A percentile compares a stretch with the other conserved stretches of the same genome.
These are phyloP conservation scores for Boechera retrofracta DNA, from an alignment of 345 rosid genomes.

Conservation along the genomic window DNA sequence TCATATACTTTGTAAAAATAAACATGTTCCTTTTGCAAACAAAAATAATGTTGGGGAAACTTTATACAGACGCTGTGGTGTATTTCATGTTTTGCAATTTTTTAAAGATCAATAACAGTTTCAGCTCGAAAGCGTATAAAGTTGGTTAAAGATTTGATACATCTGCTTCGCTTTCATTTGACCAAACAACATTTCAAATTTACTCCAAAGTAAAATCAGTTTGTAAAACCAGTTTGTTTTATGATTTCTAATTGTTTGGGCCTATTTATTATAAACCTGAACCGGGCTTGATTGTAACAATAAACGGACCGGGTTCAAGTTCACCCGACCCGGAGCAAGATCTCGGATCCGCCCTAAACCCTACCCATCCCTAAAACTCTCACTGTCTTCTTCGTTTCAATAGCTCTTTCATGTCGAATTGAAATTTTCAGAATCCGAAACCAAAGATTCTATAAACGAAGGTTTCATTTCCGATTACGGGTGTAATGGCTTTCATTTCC, in stretches of 20 bases:
- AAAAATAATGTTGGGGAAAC: no score
- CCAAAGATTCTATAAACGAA: background rate
- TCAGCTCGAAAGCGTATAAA: no score
- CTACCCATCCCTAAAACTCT: conserved; percentile 19
- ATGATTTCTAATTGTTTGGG: background rate
- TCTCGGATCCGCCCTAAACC: conserved; percentile 45
- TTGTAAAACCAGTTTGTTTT: no score
- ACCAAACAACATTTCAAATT: no score
- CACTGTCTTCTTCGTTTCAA: conserved; percentile 4
- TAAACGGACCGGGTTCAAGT: conserved; percentile 21
- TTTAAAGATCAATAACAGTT: no score
- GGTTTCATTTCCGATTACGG: background rate
- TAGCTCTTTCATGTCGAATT: conserved; percentile 10
- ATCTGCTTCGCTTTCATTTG: no score
- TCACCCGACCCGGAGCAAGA: conserved; percentile 35
- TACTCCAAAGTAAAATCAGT: no score
- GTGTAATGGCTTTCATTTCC: conserved; percentile 54
- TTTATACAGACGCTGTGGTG: no score
- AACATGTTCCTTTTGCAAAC: no score
- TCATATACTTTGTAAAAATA: background rate
- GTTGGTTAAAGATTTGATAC: no score
- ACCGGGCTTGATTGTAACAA: background rate
- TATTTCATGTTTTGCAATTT: no score
- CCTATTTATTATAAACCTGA: background rate
- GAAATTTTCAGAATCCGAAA: conserved; percentile 18